Evolutionary conservation across 768 basidiomycete species (phyloP), one percentile per base, ranked within the genome.

Genomic region (Saitozyma podzolica): DNA sequence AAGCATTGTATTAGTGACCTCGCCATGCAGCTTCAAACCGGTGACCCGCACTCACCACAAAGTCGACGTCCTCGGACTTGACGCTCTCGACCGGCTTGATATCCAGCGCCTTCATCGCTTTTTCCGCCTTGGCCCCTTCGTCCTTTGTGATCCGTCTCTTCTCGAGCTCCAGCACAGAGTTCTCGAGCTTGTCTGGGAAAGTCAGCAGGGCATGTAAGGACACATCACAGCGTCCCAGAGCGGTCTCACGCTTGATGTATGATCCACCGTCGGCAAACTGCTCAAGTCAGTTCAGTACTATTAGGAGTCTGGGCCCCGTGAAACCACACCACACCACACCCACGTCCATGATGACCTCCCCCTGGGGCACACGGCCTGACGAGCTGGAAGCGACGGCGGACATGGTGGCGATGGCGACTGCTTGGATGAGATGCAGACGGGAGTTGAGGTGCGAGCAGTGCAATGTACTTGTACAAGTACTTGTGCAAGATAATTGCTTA

Each of bases 331-430:
- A 51, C n/a, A 57, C 10, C 19, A 14, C 8, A 64, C 74, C 69
- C 53, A 76, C 74, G 40, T 76, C 74, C 58, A 73, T 68, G 29
- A 76, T 72, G 17, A 76, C 74, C 50, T 76, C 74, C 17, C 72
- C 72, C 63, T 76, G 74, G 19, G 74, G 74, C 54, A 73, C 57
- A 9, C 74, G 49, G 13, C 69, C 69, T 61, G 74, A 62, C 48
- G 72, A 73, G 62, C 71, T 70, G 20, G 71, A 67, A n/a, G 74
- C 74, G 29, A 29, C 29, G 29, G 29, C 29, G 29, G 29, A 29
- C 29, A 29, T 29, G 29, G 29, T 5, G 29, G 29, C 29, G 29
- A 29, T 5, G 29, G 29, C 29, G 29, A 29, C 29, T 29, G 29
- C 2, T 29, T 5, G 29, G 29, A 29, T 29, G 5, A 29, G 29